Evolutionary conservation across 2,329 filamentous ascomycete species (phyloP).

Genomic region (Colletotrichum cuscutae): DNA sequence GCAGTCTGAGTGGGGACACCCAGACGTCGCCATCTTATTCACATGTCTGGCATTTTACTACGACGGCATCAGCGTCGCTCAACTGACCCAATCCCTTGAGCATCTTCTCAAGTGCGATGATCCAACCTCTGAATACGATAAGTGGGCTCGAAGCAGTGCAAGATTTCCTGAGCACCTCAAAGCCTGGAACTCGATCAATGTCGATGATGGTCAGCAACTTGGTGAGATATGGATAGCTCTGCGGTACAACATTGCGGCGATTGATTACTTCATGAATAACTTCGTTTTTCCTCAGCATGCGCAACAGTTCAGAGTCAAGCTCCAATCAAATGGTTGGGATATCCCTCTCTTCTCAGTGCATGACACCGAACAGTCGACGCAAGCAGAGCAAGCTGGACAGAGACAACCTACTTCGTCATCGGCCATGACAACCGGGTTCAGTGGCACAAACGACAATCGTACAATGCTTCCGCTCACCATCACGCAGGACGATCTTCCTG

Average conservation of each 20-base stretch:
- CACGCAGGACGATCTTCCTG: conserved; percentile 66
- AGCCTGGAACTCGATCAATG: conserved; percentile 67
- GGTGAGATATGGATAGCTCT: conserved; percentile 60
- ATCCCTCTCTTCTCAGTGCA: conserved; percentile 58
- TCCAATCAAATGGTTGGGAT: conserved; percentile 76
- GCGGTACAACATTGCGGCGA: conserved; percentile 57
- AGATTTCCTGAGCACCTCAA: conserved; percentile 56
- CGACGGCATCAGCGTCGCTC: conserved; percentile 58
- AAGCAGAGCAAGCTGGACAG: not conserved
- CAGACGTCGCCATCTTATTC: conserved; percentile 72
- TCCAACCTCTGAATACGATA: conserved; percentile 65
- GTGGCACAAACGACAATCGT: conserved; percentile 75
- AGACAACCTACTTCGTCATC: not conserved
- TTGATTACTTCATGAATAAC: conserved; percentile 71
- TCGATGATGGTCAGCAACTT: conserved; percentile 65
- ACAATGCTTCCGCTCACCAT: conserved; percentile 70
- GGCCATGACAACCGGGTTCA: conserved; percentile 72
- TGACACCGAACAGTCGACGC: conserved; percentile 18
- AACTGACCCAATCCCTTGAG: conserved; percentile 61
- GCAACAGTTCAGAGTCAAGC: conserved; percentile 71
- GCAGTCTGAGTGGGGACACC: conserved; percentile 74
- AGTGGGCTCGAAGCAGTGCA: conserved; percentile 53
- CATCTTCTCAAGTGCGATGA: conserved; percentile 66
- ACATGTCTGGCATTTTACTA: conserved; percentile 78
- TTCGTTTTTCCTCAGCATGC: conserved; percentile 74